Percentiles rank a stretch among this genome's conserved stretches.
Conservation (phyloP, 208 protist genomes). For the Kentomonas sorsogonicus region DNA sequence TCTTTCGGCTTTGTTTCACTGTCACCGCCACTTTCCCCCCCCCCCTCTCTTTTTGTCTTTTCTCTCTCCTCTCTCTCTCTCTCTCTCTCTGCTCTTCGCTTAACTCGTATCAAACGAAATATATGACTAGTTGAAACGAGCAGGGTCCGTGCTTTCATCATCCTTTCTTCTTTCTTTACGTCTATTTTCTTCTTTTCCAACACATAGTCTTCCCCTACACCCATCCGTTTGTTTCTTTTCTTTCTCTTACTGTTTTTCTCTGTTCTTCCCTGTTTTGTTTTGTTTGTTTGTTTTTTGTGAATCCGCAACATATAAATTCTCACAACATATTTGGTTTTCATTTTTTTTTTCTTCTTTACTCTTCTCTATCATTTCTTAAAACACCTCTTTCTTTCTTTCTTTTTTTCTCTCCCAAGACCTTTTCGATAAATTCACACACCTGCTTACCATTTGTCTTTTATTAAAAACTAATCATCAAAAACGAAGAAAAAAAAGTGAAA, state of each 20-base stretch:
- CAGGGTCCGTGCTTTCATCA: no score
- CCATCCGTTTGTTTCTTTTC: conserved; percentile 2
- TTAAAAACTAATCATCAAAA: not conserved
- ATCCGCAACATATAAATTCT: not conserved
- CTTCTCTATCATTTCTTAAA: conserved; percentile 1
- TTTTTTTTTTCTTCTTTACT: conserved; percentile 1
- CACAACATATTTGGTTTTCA: not conserved
- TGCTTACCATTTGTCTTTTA: conserved; percentile 2
- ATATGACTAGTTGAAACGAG: no score
- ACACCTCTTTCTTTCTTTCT: conserved; percentile 11
- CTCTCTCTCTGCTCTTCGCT: no score
- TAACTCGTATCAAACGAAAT: no score
- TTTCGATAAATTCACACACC: not conserved
- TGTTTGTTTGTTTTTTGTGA: not conserved
- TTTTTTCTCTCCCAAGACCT: conserved; percentile 2
- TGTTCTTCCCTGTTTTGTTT: conserved; percentile 5
- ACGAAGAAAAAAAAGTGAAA: not conserved
- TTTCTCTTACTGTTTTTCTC: conserved; percentile 2
- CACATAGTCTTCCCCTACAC: not conserved
- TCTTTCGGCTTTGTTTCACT: conserved; percentile 6
- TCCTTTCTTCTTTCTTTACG: no score
- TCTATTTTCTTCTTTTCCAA: no score
- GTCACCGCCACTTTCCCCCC: not conserved
- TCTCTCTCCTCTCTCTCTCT: not conserved
- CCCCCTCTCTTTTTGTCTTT: conserved; percentile 8